Percentiles rank a stretch among this genome's conserved stretches.
phyloP scores from a whole-genome alignment of 2,329 filamentous ascomycete species.

The Neonectria neomacrospora region DNA sequence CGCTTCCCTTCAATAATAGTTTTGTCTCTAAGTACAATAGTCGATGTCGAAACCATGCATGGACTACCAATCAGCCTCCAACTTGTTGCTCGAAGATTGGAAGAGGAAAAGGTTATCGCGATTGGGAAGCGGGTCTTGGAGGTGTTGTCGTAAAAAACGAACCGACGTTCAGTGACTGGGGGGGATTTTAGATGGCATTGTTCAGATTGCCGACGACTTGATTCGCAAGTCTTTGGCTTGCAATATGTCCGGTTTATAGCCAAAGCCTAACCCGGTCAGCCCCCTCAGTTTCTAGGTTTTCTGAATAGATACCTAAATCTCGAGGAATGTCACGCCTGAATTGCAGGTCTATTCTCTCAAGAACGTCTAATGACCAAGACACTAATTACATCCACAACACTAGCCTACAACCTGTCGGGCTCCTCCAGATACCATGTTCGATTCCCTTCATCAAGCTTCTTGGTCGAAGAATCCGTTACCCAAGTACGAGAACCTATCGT shows the following conservation, averaged over 20 bases:
- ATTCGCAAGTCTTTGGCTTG: neutral
- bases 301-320: neutral
- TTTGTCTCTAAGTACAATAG: slow-evolving; percentile 37
- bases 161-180: too few species aligned
- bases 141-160: neutral
- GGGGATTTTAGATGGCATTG: neutral
- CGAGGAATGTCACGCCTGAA: neutral
- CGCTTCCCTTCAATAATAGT: accelerated
- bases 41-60: slow-evolving; percentile 53
- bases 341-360: neutral
- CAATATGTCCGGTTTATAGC: too few species aligned
- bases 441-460: slow-evolving; percentile 55
- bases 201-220: neutral
- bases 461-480: slow-evolving; percentile 64
- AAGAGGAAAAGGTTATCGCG: slow-evolving; percentile 54
- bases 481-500: slow-evolving; percentile 52
- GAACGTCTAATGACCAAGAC: too few species aligned
- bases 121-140: slow-evolving; percentile 46
- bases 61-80: slow-evolving; percentile 57
- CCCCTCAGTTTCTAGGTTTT: too few species aligned
- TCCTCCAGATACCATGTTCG: slow-evolving; percentile 57
- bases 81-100: slow-evolving; percentile 55
- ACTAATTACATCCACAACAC: neutral
- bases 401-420: slow-evolving; percentile 3
- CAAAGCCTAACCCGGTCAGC: too few species aligned